Evolutionary conservation across 2,329 filamentous ascomycete genomes (phyloP).

Genomic region (Scedosporium aurantiacum): DNA sequence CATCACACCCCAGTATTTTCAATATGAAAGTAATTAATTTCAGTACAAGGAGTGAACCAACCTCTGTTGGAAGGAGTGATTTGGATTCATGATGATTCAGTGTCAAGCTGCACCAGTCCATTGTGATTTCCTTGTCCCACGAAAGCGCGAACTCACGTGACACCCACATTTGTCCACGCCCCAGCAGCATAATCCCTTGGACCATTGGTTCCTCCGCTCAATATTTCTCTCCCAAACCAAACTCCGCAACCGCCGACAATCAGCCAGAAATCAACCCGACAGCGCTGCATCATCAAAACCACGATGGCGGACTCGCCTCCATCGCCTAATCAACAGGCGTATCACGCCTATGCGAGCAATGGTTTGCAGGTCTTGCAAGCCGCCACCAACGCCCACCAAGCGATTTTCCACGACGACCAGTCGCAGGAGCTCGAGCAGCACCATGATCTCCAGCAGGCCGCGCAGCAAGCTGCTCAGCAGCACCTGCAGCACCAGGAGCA

Average conservation of each 20-base stretch:
- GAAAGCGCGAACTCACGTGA: too few species aligned
- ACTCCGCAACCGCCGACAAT: constrained; percentile 6
- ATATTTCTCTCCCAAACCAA: constrained; percentile 3
- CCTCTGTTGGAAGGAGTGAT: too few species aligned
- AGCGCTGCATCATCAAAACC: neutral
- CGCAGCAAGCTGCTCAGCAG: constrained; percentile 21
- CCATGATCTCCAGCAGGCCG: constrained; percentile 27
- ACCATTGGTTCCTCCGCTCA: neutral
- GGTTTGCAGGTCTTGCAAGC: constrained; percentile 34
- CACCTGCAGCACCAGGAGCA: constrained; percentile 13
- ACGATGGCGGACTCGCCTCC: constrained; percentile 5
- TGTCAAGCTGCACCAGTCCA: too few species aligned
- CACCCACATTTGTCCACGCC: neutral
- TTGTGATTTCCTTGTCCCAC: too few species aligned
- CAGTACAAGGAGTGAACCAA: too few species aligned
- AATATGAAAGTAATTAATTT: too few species aligned
- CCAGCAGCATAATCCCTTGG: neutral
- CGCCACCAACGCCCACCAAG: constrained; percentile 31
- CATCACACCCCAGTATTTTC: too few species aligned
- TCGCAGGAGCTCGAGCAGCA: constrained; percentile 24
- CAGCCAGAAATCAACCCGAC: constrained; percentile 7
- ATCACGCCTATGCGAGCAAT: constrained; percentile 33
- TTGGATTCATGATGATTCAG: too few species aligned
- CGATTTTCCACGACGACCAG: constrained; percentile 25
- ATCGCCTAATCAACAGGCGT: neutral